These are phyloP conservation scores for Triticum timopheevii DNA, from an alignment of 176 grass and related monocot species.

Conservation along the genomic window DNA sequence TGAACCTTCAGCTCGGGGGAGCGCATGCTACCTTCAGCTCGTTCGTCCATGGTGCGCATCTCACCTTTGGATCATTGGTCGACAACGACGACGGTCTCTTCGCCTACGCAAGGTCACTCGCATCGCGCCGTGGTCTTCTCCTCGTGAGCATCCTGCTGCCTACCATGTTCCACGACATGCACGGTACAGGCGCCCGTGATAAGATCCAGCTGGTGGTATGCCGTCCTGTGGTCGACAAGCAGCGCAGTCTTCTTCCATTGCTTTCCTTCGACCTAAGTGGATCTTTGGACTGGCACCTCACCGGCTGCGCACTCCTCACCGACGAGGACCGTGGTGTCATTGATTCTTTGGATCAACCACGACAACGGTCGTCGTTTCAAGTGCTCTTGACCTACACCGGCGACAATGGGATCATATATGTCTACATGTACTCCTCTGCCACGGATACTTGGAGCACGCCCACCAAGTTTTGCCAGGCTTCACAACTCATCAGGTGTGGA, in stretches of 20 bases:
- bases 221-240: background rate
- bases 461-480: background rate
- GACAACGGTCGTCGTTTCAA: background rate
- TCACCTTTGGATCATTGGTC: background rate
- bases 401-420: background rate
- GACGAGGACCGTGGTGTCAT: background rate
- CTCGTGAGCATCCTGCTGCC: background rate
- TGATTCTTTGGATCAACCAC: background rate
- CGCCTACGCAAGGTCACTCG: background rate
- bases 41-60: background rate
- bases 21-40: too few species aligned
- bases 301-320: background rate
- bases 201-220: background rate
- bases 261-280: background rate
- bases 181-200: background rate
- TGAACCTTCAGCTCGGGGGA: background rate
- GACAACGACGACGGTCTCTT: background rate
- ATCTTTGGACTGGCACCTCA: background rate
- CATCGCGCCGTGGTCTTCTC: background rate
- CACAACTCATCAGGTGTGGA: background rate
- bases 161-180: background rate
- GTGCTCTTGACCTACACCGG: background rate
- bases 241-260: background rate
- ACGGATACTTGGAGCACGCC: background rate
- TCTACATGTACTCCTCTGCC: background rate